These are phyloP conservation scores for Ceratocystis albifundus DNA, from an alignment of 2,329 filamentous ascomycete genomes.

Conservation along the genomic window DNA sequence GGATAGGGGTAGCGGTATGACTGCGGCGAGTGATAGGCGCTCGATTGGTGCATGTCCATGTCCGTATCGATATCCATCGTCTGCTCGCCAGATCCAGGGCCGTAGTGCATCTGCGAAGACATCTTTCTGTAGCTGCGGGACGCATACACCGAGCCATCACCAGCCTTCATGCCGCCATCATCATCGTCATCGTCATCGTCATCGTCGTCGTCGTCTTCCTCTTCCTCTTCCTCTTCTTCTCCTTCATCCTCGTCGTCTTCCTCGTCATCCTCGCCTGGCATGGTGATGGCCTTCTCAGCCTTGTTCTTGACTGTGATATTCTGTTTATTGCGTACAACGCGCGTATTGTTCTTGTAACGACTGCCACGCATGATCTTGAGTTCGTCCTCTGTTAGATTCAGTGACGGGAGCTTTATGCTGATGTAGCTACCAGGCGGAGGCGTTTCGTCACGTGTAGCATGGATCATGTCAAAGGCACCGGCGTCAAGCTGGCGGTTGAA, in stretches of 20 bases:
- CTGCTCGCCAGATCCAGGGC: neutral
- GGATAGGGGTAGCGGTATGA: neutral
- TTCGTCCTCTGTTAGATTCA: constrained; percentile 33
- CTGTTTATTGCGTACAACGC: constrained; percentile 26
- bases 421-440: constrained; percentile 29
- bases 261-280: constrained; percentile 19
- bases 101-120: neutral
- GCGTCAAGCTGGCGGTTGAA: constrained; percentile 42
- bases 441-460: constrained; percentile 31
- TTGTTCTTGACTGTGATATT: constrained; percentile 25
- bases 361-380: constrained; percentile 30
- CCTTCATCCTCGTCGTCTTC: constrained; percentile 18
- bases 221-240: constrained; percentile 23
- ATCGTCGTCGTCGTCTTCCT: constrained; percentile 17
- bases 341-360: constrained; percentile 26
- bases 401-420: constrained; percentile 33
- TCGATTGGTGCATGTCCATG: neutral
- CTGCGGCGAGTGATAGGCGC: neutral
- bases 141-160: neutral
- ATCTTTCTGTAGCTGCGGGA: neutral
- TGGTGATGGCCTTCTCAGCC: constrained; percentile 15
- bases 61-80: neutral
- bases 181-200: constrained; percentile 24
- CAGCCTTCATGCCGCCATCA: constrained; percentile 23
- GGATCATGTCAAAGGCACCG: constrained; percentile 36